Evolutionary conservation across 345 rosid genomes (phyloP).

Genomic region (Rhizophora mangle): DNA sequence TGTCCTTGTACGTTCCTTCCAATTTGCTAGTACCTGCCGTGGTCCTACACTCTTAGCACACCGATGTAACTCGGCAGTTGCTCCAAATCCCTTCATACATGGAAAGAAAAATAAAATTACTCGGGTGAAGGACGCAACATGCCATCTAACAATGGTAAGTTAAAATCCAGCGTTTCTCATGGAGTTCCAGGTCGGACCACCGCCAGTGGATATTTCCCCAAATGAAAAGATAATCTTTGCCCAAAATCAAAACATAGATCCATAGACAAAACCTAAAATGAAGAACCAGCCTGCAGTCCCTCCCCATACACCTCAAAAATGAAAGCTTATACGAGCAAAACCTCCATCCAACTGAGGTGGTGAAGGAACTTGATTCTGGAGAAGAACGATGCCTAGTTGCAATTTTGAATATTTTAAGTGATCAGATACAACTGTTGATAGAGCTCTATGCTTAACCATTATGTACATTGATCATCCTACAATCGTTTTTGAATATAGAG

Average conservation of each 20-base stretch:
- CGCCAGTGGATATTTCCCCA: neutral
- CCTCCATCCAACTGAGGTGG: too few species aligned
- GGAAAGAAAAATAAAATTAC: too few species aligned
- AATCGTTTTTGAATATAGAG: too few species aligned
- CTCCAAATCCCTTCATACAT: neutral
- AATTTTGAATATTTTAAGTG: neutral
- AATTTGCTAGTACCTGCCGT: slow-evolving; percentile 77
- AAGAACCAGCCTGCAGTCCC: too few species aligned
- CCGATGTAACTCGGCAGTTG: slow-evolving; percentile 31
- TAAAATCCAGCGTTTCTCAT: too few species aligned
- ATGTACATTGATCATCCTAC: too few species aligned
- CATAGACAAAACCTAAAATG: neutral
- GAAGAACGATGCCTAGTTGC: neutral
- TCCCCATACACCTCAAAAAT: too few species aligned
- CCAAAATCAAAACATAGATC: neutral
- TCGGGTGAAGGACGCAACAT: too few species aligned
- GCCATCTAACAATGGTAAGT: too few species aligned
- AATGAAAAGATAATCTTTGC: neutral
- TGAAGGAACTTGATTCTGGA: too few species aligned
- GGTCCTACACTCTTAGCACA: slow-evolving; percentile 82
- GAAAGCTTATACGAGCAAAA: too few species aligned
- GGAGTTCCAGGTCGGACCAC: neutral
- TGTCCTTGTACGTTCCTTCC: slow-evolving; percentile 76
- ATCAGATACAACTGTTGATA: neutral
- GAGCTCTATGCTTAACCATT: too few species aligned